Conservation (phyloP, 495 filamentous ascomycete species). For the Aspergillus kassunensis region DNA sequence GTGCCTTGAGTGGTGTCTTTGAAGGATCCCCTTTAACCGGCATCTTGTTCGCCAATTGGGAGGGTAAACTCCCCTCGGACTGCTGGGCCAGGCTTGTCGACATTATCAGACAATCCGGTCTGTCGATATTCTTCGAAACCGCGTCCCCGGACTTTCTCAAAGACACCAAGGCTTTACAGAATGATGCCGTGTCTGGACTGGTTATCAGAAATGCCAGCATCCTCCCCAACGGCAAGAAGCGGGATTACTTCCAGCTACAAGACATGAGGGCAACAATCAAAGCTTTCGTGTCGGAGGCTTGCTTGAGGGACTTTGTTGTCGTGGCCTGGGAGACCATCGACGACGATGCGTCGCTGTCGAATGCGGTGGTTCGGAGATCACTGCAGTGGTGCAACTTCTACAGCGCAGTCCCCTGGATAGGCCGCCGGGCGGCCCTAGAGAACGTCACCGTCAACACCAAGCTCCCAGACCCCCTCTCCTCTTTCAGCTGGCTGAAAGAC, state of each 20-base stretch:
- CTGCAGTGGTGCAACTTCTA: constrained; percentile 56
- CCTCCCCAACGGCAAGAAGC: constrained; percentile 40
- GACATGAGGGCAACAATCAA: constrained; percentile 44
- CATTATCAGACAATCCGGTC: constrained; percentile 31
- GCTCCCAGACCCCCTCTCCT: constrained; percentile 42
- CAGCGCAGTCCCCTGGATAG: constrained; percentile 51
- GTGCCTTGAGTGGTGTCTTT: constrained; percentile 27
- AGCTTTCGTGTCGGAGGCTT: constrained; percentile 52
- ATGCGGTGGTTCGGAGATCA: constrained; percentile 50
- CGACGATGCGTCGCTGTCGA: constrained; percentile 40
- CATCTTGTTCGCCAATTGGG: constrained; percentile 49
- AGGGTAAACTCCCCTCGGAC: constrained; percentile 27
- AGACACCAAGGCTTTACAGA: constrained; percentile 35
- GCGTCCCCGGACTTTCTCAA: constrained; percentile 45
- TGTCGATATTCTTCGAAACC: constrained; percentile 50
- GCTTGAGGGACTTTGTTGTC: constrained; percentile 43
- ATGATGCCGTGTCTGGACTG: constrained; percentile 35
- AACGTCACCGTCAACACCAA: constrained; percentile 35
- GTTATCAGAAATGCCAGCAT: constrained; percentile 50
- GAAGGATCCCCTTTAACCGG: constrained; percentile 38
- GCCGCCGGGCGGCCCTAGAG: constrained; percentile 36
- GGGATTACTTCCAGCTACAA: constrained; percentile 48
- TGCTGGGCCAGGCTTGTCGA: constrained; percentile 36
- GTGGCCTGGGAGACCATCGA: constrained; percentile 54
- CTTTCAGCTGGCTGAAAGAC: constrained; percentile 57